phyloP scores from a whole-genome alignment of 176 grass and related monocot genomes.

The Phragmites australis region DNA sequence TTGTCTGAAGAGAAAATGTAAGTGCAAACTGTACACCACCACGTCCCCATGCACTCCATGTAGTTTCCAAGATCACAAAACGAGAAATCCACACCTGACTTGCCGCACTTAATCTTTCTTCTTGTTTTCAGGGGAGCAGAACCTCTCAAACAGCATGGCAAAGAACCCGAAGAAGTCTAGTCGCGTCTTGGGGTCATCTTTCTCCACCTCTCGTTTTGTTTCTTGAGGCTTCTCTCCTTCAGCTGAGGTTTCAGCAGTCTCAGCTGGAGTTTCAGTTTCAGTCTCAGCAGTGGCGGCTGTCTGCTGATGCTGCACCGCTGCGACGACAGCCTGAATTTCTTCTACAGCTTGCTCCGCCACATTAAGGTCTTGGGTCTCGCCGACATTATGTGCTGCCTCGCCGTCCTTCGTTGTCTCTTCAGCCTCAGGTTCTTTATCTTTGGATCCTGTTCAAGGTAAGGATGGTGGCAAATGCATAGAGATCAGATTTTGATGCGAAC shows the following conservation, averaged over 20 bases:
- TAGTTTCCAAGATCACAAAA: slow-evolving; percentile 27
- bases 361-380: slow-evolving; percentile 7
- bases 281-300: slow-evolving; percentile 28
- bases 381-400: neutral
- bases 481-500: neutral
- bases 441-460: slow-evolving; percentile 20
- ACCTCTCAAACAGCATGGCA: slow-evolving; percentile 51
- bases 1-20: slow-evolving; percentile 13
- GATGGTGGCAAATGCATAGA: neutral
- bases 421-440: slow-evolving; percentile 29
- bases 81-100: neutral
- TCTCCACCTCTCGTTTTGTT: slow-evolving; percentile 38
- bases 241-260: slow-evolving; percentile 34
- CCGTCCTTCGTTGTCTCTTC: slow-evolving; percentile 31
- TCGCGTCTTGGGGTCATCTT: slow-evolving; percentile 43
- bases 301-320: slow-evolving; percentile 33
- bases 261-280: slow-evolving; percentile 34
- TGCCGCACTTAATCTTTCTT: slow-evolving; percentile 47
- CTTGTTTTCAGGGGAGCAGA: slow-evolving; percentile 47
- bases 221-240: slow-evolving; percentile 33
- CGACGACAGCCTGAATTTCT: slow-evolving; percentile 47
- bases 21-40: slow-evolving; percentile 53
- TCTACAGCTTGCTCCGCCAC: slow-evolving; percentile 27
- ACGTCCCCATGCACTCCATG: slow-evolving; percentile 16
- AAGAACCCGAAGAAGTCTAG: slow-evolving; percentile 41